Evolutionary conservation across 2,329 filamentous ascomycete genomes (phyloP), one percentile per base, ranked within the genome.

Genomic region (Clathrospora elynae): DNA sequence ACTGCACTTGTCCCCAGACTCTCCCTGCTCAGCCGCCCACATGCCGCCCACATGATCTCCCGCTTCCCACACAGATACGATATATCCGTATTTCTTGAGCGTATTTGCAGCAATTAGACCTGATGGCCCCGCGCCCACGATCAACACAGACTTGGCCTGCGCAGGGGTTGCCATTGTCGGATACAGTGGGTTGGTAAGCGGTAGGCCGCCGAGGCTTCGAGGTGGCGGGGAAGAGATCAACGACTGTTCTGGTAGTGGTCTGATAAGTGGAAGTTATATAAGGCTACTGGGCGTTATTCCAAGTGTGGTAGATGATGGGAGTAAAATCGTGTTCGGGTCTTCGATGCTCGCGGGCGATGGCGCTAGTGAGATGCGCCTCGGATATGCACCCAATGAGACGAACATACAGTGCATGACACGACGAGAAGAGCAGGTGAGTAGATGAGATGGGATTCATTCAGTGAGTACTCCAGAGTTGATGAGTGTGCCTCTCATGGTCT

Each of bases 51-150:
- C 77, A 25, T 80, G 77, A 22, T 76, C 61, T 32, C 83, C 78
- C 11, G 78, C 73, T 34, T 95, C 89, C 58, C 86, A 88, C 16
- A 95, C 67, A 3, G 81, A 86, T 33, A 92, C 84, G 71, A 88
- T 91, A 14, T 20, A 74, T 74, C 61, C 83, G 76, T 69, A 83
- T 76, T 49, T 61, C 6, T 90, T 75, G 18, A 93, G 75, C 0
- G 84, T 86, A 71, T 92, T 93, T 16, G 75, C 74, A 23, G 73
- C 68, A 6, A 71, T 72, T 1, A 77, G 53, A 5, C 74, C 74
- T 9, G 71, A 68, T 5, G 74, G 73, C 1, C 74, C 74, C 8
- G 69, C 73, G 12, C 74, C 74, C 9, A 76, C 58, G 13, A 77
- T 67, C 33, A 69, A 66, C 2, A 76, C 67, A 8, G 64, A 59